Evolutionary conservation across 805 yeast genomes (phyloP).

Genomic region (Wickerhamiella brachini): DNA sequence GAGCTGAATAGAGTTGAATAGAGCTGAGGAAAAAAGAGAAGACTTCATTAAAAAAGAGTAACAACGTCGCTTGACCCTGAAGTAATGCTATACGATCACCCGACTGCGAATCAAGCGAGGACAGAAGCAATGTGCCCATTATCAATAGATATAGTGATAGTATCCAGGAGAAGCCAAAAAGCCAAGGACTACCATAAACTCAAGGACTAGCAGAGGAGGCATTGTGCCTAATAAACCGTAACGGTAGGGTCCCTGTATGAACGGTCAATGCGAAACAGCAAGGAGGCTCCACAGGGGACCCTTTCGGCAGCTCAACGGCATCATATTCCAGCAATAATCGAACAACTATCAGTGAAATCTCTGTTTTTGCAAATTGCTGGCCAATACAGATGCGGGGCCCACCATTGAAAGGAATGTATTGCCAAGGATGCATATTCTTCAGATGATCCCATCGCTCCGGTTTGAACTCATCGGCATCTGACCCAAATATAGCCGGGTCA

Average conservation of each 20-base stretch:
- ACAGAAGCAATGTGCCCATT: too few species aligned
- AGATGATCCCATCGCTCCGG: slow-evolving; percentile 37
- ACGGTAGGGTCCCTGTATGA: background rate
- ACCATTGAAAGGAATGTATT: slow-evolving; percentile 39
- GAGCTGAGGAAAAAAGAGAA: too few species aligned
- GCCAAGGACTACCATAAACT: too few species aligned
- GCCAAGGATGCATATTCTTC: slow-evolving; percentile 29
- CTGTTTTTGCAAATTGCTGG: slow-evolving; percentile 43
- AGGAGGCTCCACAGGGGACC: background rate
- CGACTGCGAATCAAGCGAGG: too few species aligned
- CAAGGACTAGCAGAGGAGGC: too few species aligned
- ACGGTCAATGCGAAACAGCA: background rate
- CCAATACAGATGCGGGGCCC: slow-evolving; percentile 47
- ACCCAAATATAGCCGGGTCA: slow-evolving; percentile 28
- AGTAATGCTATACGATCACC: too few species aligned
- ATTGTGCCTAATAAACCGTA: background rate
- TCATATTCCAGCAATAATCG: slow-evolving; percentile 28
- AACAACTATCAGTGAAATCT: slow-evolving; percentile 32
- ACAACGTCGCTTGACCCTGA: too few species aligned
- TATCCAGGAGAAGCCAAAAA: too few species aligned
- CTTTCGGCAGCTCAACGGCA: slow-evolving; percentile 5
- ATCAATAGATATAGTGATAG: too few species aligned
- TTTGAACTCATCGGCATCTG: slow-evolving; percentile 30
- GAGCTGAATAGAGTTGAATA: too few species aligned
- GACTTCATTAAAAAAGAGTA: too few species aligned